Percentiles rank a stretch among this genome's conserved stretches.
These are phyloP conservation scores for Alternaria alternata DNA, from an alignment of 2,329 filamentous ascomycete genomes.

Conservation along the genomic window DNA sequence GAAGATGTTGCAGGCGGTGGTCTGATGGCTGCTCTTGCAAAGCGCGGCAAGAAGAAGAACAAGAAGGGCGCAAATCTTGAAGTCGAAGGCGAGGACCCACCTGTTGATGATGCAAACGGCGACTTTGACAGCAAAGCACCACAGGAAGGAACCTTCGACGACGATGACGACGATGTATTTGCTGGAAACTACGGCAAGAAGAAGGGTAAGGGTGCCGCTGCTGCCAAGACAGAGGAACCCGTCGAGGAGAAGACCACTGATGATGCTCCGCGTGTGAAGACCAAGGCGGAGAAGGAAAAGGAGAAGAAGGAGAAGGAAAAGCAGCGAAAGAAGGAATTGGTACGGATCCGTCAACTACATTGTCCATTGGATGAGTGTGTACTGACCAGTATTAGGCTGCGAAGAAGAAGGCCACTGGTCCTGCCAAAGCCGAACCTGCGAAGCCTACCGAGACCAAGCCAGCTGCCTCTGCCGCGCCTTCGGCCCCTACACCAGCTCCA, in stretches of 20 bases:
- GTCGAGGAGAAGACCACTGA: slow-evolving; percentile 50
- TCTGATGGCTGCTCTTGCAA: slow-evolving; percentile 59
- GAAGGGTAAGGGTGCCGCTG: slow-evolving; percentile 68
- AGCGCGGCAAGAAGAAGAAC: slow-evolving; percentile 80
- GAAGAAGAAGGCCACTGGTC: slow-evolving; percentile 66
- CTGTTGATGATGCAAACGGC: slow-evolving; percentile 51
- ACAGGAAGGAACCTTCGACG: slow-evolving; percentile 73
- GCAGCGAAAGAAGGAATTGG: slow-evolving; percentile 97
- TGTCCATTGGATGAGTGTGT: slow-evolving; percentile 1
- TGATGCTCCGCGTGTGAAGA: slow-evolving; percentile 70
- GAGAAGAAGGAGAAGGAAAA: slow-evolving; percentile 98
- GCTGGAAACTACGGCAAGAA: slow-evolving; percentile 71
- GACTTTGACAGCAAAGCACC: slow-evolving; percentile 73
- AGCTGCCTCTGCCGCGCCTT: slow-evolving; percentile 43
- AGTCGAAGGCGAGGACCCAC: slow-evolving; percentile 71
- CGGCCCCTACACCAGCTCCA: slow-evolving; percentile 36
- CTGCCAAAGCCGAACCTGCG: slow-evolving; percentile 53
- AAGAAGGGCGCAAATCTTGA: slow-evolving; percentile 76
- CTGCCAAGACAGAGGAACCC: slow-evolving; percentile 50
- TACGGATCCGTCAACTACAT: slow-evolving; percentile 52
- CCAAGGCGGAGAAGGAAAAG: slow-evolving; percentile 98
- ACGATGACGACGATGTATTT: slow-evolving; percentile 84
- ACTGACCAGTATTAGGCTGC: slow-evolving; percentile 48
- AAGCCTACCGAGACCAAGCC: slow-evolving; percentile 53
- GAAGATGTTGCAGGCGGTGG: slow-evolving; percentile 59